phyloP scores from a whole-genome alignment of 208 protist species.

The Leishmania aethiopica region DNA sequence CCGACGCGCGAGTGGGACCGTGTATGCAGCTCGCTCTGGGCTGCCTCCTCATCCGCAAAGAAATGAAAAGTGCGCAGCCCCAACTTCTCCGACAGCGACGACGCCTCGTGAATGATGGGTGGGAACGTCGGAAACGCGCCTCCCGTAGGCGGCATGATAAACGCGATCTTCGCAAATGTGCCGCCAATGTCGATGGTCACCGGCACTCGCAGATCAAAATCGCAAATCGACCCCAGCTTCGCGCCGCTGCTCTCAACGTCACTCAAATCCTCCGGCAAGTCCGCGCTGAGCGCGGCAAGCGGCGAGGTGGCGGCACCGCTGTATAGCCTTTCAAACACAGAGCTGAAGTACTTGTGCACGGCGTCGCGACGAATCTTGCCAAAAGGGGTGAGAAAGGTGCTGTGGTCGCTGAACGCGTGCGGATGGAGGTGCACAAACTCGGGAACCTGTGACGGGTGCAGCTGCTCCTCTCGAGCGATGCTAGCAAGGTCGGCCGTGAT shows the following conservation, averaged over 20 bases:
- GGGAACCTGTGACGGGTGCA: slow-evolving; percentile 72
- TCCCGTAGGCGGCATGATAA: slow-evolving; percentile 62
- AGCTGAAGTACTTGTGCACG: slow-evolving; percentile 72
- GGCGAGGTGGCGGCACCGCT: slow-evolving; percentile 26
- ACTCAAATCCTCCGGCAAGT: slow-evolving; percentile 28
- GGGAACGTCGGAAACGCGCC: slow-evolving; percentile 21
- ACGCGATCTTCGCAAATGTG: slow-evolving; percentile 91
- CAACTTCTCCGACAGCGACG: slow-evolving; percentile 74
- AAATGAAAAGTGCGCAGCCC: slow-evolving; percentile 64
- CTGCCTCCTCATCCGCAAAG: slow-evolving; percentile 46
- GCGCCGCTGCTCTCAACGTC: slow-evolving; percentile 38
- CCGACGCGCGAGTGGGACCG: slow-evolving; percentile 54
- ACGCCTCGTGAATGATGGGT: slow-evolving; percentile 66
- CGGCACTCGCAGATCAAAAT: slow-evolving; percentile 55
- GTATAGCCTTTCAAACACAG: slow-evolving; percentile 72
- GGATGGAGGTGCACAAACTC: slow-evolving; percentile 84
- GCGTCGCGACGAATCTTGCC: slow-evolving; percentile 62
- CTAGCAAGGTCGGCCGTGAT: slow-evolving; percentile 60
- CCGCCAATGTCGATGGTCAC: slow-evolving; percentile 90
- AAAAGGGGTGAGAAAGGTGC: slow-evolving; percentile 78
- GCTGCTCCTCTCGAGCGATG: slow-evolving; percentile 53
- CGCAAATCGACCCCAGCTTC: not conserved
- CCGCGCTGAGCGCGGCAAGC: slow-evolving; percentile 7
- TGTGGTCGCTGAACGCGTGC: slow-evolving; percentile 83
- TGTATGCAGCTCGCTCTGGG: slow-evolving; percentile 39